phyloP scores from a whole-genome alignment of 768 basidiomycete species.

The Exsudoporus frostii region DNA sequence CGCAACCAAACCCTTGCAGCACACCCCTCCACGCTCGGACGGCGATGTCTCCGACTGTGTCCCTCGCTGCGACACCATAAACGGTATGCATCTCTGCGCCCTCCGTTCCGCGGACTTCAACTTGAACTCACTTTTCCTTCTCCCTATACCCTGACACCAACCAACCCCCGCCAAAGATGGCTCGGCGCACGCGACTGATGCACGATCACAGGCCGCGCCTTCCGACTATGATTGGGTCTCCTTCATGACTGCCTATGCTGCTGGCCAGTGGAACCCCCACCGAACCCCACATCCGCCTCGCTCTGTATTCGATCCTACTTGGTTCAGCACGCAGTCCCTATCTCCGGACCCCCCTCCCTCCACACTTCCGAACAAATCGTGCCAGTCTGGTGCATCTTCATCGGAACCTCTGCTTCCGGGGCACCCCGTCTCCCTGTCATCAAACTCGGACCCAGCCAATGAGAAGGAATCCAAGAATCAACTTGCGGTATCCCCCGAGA shows the following conservation, averaged over 20 bases:
- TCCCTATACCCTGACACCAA: constrained; percentile 20
- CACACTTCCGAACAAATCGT: constrained; percentile 6
- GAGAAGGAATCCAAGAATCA: constrained; percentile 20
- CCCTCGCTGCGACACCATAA: constrained; percentile 13
- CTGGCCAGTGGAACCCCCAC: constrained; percentile 79
- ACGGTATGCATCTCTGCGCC: constrained; percentile 19
- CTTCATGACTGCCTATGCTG: constrained; percentile 73
- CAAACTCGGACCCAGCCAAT: constrained; percentile 8
- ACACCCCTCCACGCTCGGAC: constrained; percentile 4
- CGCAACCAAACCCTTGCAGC: constrained; percentile 1
- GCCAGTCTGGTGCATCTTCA: constrained; percentile 2
- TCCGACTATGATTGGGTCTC: constrained; percentile 64
- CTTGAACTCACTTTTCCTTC: background rate
- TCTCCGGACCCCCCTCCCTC: constrained; percentile 6
- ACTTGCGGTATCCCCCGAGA: constrained; percentile 26
- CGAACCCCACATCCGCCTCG: constrained; percentile 60
- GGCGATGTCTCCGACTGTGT: constrained; percentile 9
- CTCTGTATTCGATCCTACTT: constrained; percentile 24
- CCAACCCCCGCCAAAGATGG: constrained; percentile 11
- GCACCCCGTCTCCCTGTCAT: constrained; percentile 6
- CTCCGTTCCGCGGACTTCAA: background rate
- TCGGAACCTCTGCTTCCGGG: constrained; percentile 13
- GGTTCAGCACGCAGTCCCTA: constrained; percentile 9
- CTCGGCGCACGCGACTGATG: constrained; percentile 8
- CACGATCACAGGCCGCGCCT: constrained; percentile 17